phyloP scores from a whole-genome alignment of 2,329 filamentous ascomycete species.

The Aspergillus flavus region DNA sequence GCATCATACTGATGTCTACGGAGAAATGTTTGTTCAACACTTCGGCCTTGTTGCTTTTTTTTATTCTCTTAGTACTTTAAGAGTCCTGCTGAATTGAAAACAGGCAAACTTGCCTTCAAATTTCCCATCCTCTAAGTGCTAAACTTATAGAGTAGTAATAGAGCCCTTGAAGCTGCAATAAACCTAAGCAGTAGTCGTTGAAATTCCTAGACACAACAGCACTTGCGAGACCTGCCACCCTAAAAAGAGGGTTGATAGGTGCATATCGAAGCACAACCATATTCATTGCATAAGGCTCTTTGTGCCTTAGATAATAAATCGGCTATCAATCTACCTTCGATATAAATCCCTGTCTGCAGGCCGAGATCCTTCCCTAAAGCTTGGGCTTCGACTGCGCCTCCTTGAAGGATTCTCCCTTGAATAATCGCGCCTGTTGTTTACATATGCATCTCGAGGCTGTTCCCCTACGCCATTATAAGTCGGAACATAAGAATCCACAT shows the following conservation, averaged over 20 bases:
- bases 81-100: background rate
- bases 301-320: background rate
- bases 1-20: background rate
- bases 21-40: slow-evolving; percentile 7
- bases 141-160: background rate
- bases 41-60: background rate
- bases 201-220: background rate
- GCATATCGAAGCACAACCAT: background rate
- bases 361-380: slow-evolving; percentile 28
- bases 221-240: background rate
- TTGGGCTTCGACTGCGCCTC: slow-evolving; percentile 40
- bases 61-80: background rate
- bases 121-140: background rate
- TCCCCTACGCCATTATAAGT: slow-evolving; percentile 33
- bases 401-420: slow-evolving; percentile 30
- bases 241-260: background rate
- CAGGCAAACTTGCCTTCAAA: background rate
- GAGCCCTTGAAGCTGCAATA: background rate
- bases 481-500: slow-evolving; percentile 42
- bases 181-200: background rate
- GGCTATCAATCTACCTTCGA: slow-evolving; percentile 24
- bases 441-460: slow-evolving; percentile 24
- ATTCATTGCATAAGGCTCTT: background rate
- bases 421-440: slow-evolving; percentile 29
- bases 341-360: slow-evolving; percentile 24